A percentile compares a stretch with the other conserved stretches of the same genome.
These are phyloP conservation scores for Trichoderma sp. DNA, from an alignment of 2,329 filamentous ascomycete species.

Conservation along the genomic window DNA sequence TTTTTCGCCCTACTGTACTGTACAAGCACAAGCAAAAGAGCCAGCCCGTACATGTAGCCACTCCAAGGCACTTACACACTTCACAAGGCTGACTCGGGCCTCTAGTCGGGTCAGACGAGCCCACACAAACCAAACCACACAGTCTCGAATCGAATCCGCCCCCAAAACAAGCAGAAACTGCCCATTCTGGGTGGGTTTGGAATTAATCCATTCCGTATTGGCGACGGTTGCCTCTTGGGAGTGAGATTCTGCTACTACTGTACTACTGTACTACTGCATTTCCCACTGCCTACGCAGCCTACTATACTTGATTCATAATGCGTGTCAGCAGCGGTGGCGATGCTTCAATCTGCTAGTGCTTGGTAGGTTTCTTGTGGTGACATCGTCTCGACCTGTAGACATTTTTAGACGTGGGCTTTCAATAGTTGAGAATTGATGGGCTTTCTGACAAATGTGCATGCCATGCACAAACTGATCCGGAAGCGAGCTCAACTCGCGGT, in stretches of 20 bases:
- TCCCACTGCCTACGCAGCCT: not conserved
- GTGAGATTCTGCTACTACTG: not conserved
- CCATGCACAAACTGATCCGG: not conserved
- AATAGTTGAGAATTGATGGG: not conserved
- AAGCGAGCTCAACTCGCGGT: not conserved
- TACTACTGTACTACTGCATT: not conserved
- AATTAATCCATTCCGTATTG: not conserved
- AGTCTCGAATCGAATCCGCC: not conserved
- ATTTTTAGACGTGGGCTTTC: not conserved
- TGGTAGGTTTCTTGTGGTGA: conserved; percentile 9
- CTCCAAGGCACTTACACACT: not conserved
- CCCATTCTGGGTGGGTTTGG: not conserved
- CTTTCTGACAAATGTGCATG: not conserved
- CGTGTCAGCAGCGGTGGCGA: conserved; percentile 9
- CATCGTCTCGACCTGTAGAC: not conserved
- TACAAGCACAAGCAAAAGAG: not conserved
- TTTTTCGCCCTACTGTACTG: not conserved
- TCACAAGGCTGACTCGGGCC: conserved; percentile 13
- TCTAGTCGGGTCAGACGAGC: not conserved
- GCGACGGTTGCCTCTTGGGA: not conserved
- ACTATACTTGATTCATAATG: not conserved
- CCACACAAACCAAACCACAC: not conserved
- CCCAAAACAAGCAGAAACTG: not conserved
- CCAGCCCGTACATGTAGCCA: not conserved
- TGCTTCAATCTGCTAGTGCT: not conserved